Conservation (phyloP, 257 asterid genomes). For the Rubia yunnanensis region DNA sequence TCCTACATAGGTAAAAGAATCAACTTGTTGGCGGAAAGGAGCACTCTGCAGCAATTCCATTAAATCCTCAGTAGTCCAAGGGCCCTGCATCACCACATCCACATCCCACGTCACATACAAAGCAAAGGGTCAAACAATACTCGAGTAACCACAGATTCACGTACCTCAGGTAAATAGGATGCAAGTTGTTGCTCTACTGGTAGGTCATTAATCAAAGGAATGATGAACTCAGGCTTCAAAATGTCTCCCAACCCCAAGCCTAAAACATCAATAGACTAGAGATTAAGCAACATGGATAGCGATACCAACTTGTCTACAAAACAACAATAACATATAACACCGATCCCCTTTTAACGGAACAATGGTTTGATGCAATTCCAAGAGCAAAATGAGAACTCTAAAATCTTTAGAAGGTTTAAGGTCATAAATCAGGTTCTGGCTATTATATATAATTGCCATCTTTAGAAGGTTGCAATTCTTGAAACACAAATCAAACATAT, state of each 20-base stretch:
- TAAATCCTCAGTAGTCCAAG: conserved; percentile 70
- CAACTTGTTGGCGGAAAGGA: conserved; percentile 90
- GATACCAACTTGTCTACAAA: background rate
- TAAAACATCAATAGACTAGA: conserved; percentile 23
- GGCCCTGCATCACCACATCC: conserved; percentile 46
- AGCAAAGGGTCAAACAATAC: conserved; percentile 11
- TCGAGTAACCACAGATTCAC: conserved; percentile 5
- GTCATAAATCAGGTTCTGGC: background rate
- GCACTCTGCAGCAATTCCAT: conserved; percentile 86
- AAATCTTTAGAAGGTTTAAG: background rate
- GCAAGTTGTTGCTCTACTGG: conserved; percentile 58
- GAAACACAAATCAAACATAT: background rate
- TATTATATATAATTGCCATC: too few relatives aligned
- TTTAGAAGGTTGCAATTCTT: too few relatives aligned
- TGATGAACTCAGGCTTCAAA: conserved; percentile 72
- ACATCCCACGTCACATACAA: conserved; percentile 10
- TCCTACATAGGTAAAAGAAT: conserved; percentile 89
- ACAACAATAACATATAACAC: background rate
- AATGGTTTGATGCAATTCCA: background rate
- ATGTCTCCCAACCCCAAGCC: conserved; percentile 93
- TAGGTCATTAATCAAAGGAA: conserved; percentile 58
- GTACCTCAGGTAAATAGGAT: conserved; percentile 81
- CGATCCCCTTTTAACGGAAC: background rate
- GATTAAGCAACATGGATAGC: background rate
- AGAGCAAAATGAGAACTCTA: background rate